Percentiles rank a stretch among this genome's conserved stretches.
Evolutionary conservation across 202 grass and related monocot genomes (phyloP).

Genomic region (Schoenoplectus triqueter): DNA sequence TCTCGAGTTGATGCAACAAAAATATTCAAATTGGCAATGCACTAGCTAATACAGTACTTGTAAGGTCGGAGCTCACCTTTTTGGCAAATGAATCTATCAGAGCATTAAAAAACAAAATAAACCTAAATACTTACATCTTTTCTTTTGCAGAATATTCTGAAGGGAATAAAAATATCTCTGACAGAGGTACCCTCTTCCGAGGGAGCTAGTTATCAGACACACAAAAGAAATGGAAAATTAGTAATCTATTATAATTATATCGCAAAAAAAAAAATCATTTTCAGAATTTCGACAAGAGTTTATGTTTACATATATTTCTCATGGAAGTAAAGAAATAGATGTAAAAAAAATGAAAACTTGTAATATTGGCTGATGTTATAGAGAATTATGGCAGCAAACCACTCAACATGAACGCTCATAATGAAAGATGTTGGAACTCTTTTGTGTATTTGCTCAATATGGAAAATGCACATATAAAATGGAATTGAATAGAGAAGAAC

Average conservation of each 20-base stretch:
- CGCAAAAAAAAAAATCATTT: not conserved
- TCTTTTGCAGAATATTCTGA: constrained; percentile 52
- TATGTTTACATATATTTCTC: not conserved
- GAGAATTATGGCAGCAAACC: not conserved
- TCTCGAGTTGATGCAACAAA: not conserved
- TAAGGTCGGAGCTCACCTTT: not conserved
- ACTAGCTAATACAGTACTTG: not conserved
- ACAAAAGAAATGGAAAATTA: not conserved
- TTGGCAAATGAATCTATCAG: not conserved
- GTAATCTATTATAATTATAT: not conserved
- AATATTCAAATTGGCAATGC: not conserved
- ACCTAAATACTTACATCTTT: constrained; percentile 45
- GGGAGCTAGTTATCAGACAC: not conserved
- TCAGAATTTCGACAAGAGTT: not conserved
- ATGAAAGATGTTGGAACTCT: not conserved
- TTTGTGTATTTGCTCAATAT: not conserved
- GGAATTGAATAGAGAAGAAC: not conserved
- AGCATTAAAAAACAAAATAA: not conserved
- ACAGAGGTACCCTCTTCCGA: constrained; percentile 24
- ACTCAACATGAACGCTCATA: not conserved
- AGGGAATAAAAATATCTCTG: constrained; percentile 48
- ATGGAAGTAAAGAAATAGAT: not conserved
- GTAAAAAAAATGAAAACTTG: not conserved
- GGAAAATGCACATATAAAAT: not conserved
- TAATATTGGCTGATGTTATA: not conserved